Evolutionary conservation across 2,329 filamentous ascomycete species (phyloP), one percentile per base, ranked within the genome.

Genomic region (Beauveria caledonica): DNA sequence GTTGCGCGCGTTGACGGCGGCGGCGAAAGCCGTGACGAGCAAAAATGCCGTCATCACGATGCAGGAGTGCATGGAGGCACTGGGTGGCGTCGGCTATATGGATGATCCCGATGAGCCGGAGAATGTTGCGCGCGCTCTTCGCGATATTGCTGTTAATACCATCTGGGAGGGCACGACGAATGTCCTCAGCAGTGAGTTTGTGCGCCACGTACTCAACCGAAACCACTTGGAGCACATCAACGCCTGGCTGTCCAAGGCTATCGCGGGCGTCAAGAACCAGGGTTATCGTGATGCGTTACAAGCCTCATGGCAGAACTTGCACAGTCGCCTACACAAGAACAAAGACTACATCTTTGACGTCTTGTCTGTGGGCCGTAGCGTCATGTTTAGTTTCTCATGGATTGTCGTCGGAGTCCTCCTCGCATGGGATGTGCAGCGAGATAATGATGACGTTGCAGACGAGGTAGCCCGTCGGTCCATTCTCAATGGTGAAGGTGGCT

Each of bases 141-240:
- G 62, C 3, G 62, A 63, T 19, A 55, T 57, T 13, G 46, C 55
- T 4, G 62, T 62, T 27, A 63, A 63, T 19, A 45, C 61, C 25
- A 63, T 62, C 33, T 63, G 62, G 62, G 62, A 63, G 62, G 62
- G 62, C 10, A 63, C 62, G 5, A 63, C 62, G 1, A 63, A 63
- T 23, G 62, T 63, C 5, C 62, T 63, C 9, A 62, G 60, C 49
- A 63, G 62, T 19, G 62, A 63, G 49, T 51, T 63, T 11, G 60
- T 62, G 8, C 60, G 62, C 6, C 55, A 63, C 19, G n/a, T 63
- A 11, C 58, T 61, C 9, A 58, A 54, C 21, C 19, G 49, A 3
- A 48, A 63, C 25, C 58, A 61, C 36, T 39, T 61, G 13, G 53
- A 61, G 11, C 19, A 51, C 2, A 13, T 63, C 17, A 19, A 50